Conservation (phyloP, 345 rosid species). For the Pugionium dolabratum region DNA sequence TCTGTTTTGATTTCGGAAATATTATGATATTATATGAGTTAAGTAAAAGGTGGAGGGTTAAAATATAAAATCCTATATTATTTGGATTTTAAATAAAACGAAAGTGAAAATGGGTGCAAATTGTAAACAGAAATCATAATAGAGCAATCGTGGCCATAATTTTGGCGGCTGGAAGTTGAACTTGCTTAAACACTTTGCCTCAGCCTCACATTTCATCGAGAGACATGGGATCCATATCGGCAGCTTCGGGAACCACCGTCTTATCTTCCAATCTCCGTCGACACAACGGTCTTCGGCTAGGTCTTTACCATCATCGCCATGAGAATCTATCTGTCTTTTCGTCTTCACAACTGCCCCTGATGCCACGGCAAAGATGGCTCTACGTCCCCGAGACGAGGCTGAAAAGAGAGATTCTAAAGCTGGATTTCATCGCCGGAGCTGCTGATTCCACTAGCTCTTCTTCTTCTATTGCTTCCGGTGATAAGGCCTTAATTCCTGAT, state of each 20-base stretch:
- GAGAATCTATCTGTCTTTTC: constrained; percentile 42
- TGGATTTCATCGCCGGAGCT: constrained; percentile 47
- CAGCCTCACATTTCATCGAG: constrained; percentile 38
- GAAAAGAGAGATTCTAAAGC: constrained; percentile 27
- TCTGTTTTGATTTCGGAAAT: too few relatives aligned
- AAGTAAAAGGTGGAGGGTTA: too few relatives aligned
- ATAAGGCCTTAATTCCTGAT: constrained; percentile 58
- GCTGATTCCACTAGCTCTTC: constrained; percentile 73
- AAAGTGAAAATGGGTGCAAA: too few relatives aligned
- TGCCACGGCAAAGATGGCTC: constrained; percentile 32
- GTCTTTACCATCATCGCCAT: constrained; percentile 31
- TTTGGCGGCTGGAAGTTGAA: constrained; percentile 51
- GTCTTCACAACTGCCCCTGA: constrained; percentile 34
- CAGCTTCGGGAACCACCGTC: constrained; percentile 38
- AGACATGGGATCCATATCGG: constrained; percentile 42
- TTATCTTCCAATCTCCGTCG: constrained; percentile 32
- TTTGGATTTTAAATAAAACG: too few relatives aligned
- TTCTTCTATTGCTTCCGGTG: constrained; percentile 40
- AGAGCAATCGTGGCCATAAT: constrained; percentile 16
- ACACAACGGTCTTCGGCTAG: constrained; percentile 7
- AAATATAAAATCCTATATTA: too few relatives aligned
- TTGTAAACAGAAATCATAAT: constrained; percentile 20
- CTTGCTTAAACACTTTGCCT: constrained; percentile 9
- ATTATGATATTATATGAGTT: too few relatives aligned
- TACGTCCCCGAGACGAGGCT: constrained; percentile 25